Evolutionary conservation across 192 early-diverging fungal species (phyloP).

Genomic region (Chytriomyces hyalinus): DNA sequence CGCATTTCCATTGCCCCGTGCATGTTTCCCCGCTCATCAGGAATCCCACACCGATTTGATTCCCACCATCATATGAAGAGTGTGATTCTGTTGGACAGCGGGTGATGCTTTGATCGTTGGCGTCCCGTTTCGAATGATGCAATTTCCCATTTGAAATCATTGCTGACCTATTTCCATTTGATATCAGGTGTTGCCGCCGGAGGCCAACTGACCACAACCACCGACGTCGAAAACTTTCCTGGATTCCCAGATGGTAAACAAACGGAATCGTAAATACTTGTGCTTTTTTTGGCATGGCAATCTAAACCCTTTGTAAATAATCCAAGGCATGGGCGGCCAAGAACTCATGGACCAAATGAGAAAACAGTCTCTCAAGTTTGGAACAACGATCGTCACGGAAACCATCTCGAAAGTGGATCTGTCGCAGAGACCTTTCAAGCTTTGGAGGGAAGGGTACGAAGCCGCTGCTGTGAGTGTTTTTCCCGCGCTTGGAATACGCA

Average conservation of each 20-base stretch:
- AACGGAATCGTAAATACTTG: neutral
- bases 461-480: constrained; percentile 30
- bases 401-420: constrained; percentile 93
- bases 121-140: too few relatives aligned
- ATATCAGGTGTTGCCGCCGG: constrained; percentile 65
- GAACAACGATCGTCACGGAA: constrained; percentile 88
- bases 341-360: constrained; percentile 88
- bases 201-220: constrained; percentile 92
- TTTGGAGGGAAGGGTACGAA: constrained; percentile 89
- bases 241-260: constrained; percentile 77
- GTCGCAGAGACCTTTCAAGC: constrained; percentile 82
- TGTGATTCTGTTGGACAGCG: too few relatives aligned
- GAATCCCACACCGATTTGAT: neutral
- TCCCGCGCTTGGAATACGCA: neutral
- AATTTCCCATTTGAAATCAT: too few relatives aligned
- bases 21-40: neutral
- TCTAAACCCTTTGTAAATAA: neutral
- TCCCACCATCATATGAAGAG: too few relatives aligned
- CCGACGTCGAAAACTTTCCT: constrained; percentile 84
- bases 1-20: neutral
- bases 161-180: neutral
- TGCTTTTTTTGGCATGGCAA: neutral
- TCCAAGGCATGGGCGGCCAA: constrained; percentile 76
- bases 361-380: constrained; percentile 82
- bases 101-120: too few relatives aligned